Evolutionary conservation across 106 monocot genomes (phyloP), one percentile per base, ranked within the genome.

Genomic region (Xerophyta viscosa): DNA sequence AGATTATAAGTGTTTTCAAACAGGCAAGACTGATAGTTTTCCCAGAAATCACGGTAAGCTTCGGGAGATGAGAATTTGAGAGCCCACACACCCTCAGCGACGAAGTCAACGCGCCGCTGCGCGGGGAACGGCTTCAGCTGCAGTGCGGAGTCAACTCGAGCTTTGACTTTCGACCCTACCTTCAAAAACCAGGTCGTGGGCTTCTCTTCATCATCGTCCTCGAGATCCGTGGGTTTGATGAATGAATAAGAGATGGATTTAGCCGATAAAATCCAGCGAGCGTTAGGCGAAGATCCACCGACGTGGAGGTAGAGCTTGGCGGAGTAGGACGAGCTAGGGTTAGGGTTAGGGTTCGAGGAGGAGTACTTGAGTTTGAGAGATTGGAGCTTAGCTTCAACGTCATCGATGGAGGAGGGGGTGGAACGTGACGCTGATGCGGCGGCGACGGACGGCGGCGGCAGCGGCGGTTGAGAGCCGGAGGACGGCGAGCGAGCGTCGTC

Each of bases 1-100:
- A 86, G 27, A 0, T 73, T 79, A 20, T 82, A 86, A 3, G 67
- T 71, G 64, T 98, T 98, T 54, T 86, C 86, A 24, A 89, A 89
- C 2, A 76, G 57, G 52, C 89, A 86, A 18, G 61, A 67, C 54
- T 82, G 76, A 52, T 82, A 98, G 49, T 66, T 64, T 22, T 68
- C 46, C 37, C 50, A 65, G 69, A 89, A 98, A 2, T 24, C 29
- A 1, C 30, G 17, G 55, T 79, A 98, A 14, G 27, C 67, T 12
- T 76, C 71, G 3, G 58, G 27, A 17, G 58, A 29, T 7, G 42
- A 23, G 44, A 89, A 98, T 58, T 79, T 89, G 37, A 98, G 25
- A 0, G 89, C 89, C 96, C 96, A 98, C 4, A 98, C 96, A 8
- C 96, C 96, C 14, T 78, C 78, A 0, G 89, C 81, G 24, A 98